Evolutionary conservation across 139 green algal species (phyloP).

Genomic region (Micromonas pusilla): DNA sequence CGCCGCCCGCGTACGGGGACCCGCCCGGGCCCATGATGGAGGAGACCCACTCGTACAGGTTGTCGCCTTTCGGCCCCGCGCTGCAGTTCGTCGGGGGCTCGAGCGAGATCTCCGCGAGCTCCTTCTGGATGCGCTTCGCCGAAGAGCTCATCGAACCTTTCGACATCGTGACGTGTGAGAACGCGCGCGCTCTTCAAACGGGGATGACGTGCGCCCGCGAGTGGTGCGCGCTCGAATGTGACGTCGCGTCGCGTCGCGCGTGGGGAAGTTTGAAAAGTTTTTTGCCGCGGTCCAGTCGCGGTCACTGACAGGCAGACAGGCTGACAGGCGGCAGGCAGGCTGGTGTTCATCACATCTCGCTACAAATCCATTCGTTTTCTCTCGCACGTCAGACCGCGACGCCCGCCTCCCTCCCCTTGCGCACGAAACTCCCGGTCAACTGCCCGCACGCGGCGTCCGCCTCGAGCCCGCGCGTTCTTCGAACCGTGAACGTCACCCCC

Average conservation of each 20-base stretch:
- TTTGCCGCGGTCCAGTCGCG: too few species aligned
- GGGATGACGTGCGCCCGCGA: too few species aligned
- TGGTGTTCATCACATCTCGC: too few species aligned
- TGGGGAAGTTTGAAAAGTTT: too few species aligned
- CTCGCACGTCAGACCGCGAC: too few species aligned
- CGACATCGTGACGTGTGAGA: not conserved
- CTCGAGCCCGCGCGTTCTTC: conserved; percentile 60
- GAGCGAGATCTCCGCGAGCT: conserved; percentile 88
- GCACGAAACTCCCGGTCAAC: conserved; percentile 41
- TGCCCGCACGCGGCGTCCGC: conserved; percentile 90
- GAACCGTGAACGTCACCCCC: conserved; percentile 25
- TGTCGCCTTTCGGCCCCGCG: conserved; percentile 94
- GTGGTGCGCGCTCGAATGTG: too few species aligned
- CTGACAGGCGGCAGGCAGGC: too few species aligned
- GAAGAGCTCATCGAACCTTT: conserved; percentile 15
- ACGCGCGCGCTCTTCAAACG: not conserved
- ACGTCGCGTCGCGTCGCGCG: too few species aligned
- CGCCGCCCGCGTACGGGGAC: conserved; percentile 76
- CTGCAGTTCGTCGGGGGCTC: conserved; percentile 88
- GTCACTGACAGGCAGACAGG: too few species aligned
- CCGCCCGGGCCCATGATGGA: conserved; percentile 84
- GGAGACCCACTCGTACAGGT: conserved; percentile 94
- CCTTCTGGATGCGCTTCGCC: conserved; percentile 76
- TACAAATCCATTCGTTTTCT: too few species aligned
- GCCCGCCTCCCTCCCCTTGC: too few species aligned